Evolutionary conservation across 2,329 filamentous ascomycete species (phyloP).

Genomic region (Pyrenochaeta sp.): DNA sequence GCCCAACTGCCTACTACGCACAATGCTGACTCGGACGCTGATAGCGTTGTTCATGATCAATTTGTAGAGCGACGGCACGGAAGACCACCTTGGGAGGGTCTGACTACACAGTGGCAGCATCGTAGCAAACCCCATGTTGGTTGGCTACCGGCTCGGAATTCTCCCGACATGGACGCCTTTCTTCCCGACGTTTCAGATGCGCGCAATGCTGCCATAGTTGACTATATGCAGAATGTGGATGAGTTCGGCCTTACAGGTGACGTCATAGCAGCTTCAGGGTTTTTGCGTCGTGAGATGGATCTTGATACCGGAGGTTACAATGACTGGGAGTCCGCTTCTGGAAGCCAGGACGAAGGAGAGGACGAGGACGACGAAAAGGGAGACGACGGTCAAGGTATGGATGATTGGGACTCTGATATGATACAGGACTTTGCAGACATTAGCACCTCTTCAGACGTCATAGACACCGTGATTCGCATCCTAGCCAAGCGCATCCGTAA

Average conservation of each 20-base stretch:
- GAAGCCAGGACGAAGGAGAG: slow-evolving; percentile 15
- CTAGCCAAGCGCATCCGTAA: slow-evolving; percentile 56
- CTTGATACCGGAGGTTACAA: slow-evolving; percentile 42
- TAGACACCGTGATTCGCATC: slow-evolving; percentile 54
- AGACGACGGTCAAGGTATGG: slow-evolving; percentile 11
- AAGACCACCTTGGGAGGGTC: slow-evolving; percentile 40
- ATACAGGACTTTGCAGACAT: slow-evolving; percentile 59
- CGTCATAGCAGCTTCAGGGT: slow-evolving; percentile 30
- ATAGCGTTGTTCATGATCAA: slow-evolving; percentile 27
- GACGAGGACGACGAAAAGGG: too few species aligned
- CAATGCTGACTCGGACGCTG: slow-evolving; percentile 28
- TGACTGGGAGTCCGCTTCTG: slow-evolving; percentile 38
- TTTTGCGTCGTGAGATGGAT: slow-evolving; percentile 45
- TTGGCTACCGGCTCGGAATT: slow-evolving; percentile 38
- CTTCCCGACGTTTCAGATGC: slow-evolving; percentile 28
- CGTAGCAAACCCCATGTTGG: slow-evolving; percentile 48
- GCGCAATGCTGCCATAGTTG: slow-evolving; percentile 60
- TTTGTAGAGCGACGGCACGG: slow-evolving; percentile 38
- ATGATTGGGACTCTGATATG: slow-evolving; percentile 56
- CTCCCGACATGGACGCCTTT: slow-evolving; percentile 32
- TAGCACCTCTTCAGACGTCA: slow-evolving; percentile 60
- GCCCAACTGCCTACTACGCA: neutral
- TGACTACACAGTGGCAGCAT: slow-evolving; percentile 41
- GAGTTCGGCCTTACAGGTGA: slow-evolving; percentile 53
- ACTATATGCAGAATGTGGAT: slow-evolving; percentile 75